Conservation (phyloP, 75 land plant species). For the Cryptomeria japonica region DNA sequence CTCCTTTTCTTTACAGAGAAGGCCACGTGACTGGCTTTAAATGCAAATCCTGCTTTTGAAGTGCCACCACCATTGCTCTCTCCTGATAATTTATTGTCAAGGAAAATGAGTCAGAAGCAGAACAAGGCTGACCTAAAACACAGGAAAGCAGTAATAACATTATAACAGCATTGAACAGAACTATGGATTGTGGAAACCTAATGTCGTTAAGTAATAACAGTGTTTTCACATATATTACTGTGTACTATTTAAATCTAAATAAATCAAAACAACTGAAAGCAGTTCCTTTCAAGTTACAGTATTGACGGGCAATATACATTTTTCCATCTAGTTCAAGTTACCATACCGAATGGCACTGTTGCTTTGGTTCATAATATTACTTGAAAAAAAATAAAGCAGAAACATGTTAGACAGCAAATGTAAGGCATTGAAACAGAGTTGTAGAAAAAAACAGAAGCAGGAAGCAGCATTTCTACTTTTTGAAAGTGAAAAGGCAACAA, state of each 20-base stretch:
- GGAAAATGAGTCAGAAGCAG: neutral
- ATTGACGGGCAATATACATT: neutral
- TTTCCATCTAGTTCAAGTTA: neutral
- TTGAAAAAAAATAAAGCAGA: neutral
- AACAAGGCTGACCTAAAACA: neutral
- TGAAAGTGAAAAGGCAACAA: neutral
- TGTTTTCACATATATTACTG: neutral
- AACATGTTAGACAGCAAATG: neutral
- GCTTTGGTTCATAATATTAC: neutral
- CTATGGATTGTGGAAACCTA: too few species aligned
- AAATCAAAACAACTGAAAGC: neutral
- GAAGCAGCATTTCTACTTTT: neutral
- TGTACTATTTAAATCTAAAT: neutral
- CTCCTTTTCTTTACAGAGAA: slow-evolving; percentile 5
- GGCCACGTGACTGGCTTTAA: neutral
- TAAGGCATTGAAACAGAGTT: neutral
- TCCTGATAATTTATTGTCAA: neutral
- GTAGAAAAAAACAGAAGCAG: neutral
- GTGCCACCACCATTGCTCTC: too few species aligned
- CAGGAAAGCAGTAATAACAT: neutral
- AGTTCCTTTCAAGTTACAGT: neutral
- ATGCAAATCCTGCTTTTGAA: slow-evolving; percentile 7
- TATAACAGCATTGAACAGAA: too few species aligned
- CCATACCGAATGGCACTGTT: neutral
- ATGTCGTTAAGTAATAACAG: neutral